phyloP scores from a whole-genome alignment of 2,329 filamentous ascomycete species.

The Trichoderma breve region DNA sequence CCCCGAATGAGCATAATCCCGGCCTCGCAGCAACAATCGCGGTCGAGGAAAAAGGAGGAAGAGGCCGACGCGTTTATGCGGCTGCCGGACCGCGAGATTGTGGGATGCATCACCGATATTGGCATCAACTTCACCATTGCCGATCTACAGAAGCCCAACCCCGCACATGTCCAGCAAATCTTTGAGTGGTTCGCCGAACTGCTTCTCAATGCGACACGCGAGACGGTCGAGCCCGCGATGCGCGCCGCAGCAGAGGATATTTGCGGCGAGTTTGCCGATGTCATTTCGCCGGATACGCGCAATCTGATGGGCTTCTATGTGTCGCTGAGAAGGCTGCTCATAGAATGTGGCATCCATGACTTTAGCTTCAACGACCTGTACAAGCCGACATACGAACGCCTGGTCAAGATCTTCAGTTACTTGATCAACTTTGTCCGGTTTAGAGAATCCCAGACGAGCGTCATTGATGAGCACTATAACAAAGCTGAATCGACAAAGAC shows the following conservation, averaged over 20 bases:
- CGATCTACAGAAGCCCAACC: conserved; percentile 91
- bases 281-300: conserved; percentile 82
- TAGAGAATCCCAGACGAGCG: conserved; percentile 82
- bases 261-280: conserved; percentile 78
- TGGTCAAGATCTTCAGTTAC: conserved; percentile 95
- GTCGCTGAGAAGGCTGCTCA: conserved; percentile 72
- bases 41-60: conserved; percentile 58
- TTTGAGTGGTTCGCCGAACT: conserved; percentile 97
- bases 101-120: conserved; percentile 95
- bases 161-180: conserved; percentile 92
- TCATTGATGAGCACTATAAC: conserved; percentile 94
- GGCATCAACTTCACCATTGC: conserved; percentile 83
- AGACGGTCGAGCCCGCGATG: conserved; percentile 94
- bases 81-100: conserved; percentile 74
- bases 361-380: conserved; percentile 93
- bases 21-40: conserved; percentile 47
- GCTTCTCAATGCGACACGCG: conserved; percentile 87
- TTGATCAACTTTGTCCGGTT: conserved; percentile 99
- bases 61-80: conserved; percentile 60
- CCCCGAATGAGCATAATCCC: conserved; percentile 61
- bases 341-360: conserved; percentile 88
- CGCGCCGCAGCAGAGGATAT: conserved; percentile 85
- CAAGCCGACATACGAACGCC: conserved; percentile 81
- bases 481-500: conserved; percentile 82
- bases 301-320: conserved; percentile 97